A percentile compares a stretch with the other conserved stretches of the same genome.
These are phyloP conservation scores for Salix brachista DNA, from an alignment of 345 rosid genomes.

Conservation along the genomic window DNA sequence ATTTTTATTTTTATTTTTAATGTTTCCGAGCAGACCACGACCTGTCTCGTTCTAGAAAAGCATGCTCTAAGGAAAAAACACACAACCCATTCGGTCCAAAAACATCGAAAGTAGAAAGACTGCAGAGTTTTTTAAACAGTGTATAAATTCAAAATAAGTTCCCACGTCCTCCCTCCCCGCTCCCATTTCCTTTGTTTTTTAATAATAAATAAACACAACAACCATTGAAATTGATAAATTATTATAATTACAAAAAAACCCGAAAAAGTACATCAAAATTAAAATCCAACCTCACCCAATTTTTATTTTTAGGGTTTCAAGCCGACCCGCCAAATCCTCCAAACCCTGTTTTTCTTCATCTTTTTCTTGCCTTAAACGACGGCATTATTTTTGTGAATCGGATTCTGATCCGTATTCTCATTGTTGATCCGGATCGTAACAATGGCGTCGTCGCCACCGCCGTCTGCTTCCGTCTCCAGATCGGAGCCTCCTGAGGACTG, in stretches of 20 bases:
- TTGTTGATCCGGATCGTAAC: slow-evolving; percentile 31
- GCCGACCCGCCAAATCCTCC: slow-evolving; percentile 51
- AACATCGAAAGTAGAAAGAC: not conserved
- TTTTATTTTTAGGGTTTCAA: slow-evolving; percentile 52
- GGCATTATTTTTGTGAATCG: slow-evolving; percentile 33
- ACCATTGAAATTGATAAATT: not conserved
- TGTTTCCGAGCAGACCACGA: too few relatives aligned
- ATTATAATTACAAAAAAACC: not conserved
- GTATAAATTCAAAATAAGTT: slow-evolving; percentile 6
- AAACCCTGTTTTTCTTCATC: not conserved
- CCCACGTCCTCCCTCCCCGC: slow-evolving; percentile 7
- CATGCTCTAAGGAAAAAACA: too few relatives aligned
- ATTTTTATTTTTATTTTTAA: too few relatives aligned
- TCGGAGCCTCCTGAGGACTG: slow-evolving; percentile 44
- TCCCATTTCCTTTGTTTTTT: not conserved
- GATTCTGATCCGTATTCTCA: slow-evolving; percentile 39
- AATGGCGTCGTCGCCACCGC: slow-evolving; percentile 53
- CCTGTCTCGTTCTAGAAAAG: too few relatives aligned
- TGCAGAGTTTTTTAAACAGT: not conserved
- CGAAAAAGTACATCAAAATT: not conserved
- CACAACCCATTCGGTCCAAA: not conserved
- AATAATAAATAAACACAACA: not conserved
- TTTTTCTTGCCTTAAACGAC: not conserved
- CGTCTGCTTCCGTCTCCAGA: slow-evolving; percentile 54
- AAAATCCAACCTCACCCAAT: not conserved